Base-by-base conservation (phyloP, 139 green algal species). In the Medakamo hakoo region DNA sequence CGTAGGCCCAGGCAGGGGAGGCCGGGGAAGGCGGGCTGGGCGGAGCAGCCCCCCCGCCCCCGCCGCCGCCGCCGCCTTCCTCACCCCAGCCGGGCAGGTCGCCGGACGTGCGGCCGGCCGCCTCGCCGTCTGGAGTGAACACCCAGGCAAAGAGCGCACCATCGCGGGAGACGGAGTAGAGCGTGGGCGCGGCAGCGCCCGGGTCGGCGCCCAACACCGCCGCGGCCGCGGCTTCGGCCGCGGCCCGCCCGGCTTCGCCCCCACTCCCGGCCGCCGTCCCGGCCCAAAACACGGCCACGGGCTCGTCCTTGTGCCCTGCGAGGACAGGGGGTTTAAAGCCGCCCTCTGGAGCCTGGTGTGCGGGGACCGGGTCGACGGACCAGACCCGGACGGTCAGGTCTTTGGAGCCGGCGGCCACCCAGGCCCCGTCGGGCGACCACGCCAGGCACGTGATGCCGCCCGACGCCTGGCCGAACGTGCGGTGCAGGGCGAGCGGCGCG, bases 401-500 rank as follows among this genome's bases (percentile, higher is more conserved):
- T 61, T 94, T 94, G 52, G 71, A 83, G 4, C 73, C 89, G 1
- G 78, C 87, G 4, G 79, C 78, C 24, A 97, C 66, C 78, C 86
- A 95, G 18, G 65, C 59, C 0, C 59, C 74, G 77, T 94, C 82
- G 9, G 67, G 55, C 19, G 60, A 82, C 92, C 92, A 99, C 64
- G 88, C 87, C 16, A 99, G 52, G 58, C 76, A 73, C n/a, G 87
- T 83, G 49, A 98, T 82, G 63, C 88, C 79, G 9, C 78, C 78
- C 68, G 93, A 77, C 66, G 76, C 88, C 49, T 87, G 79, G 27
- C 84, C 85, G 60, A 91, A 96, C 5, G 84, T 91, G 68, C 88
- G 77, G 75, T 94, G 81, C 60, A 97, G 82, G 70, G 84, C 76
- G 79, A 98, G 89, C 20, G 93, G 91, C 14, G 81, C 71, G 65